phyloP scores from a whole-genome alignment of 208 protist species.

The Acanthamoeba rhysodes region DNA sequence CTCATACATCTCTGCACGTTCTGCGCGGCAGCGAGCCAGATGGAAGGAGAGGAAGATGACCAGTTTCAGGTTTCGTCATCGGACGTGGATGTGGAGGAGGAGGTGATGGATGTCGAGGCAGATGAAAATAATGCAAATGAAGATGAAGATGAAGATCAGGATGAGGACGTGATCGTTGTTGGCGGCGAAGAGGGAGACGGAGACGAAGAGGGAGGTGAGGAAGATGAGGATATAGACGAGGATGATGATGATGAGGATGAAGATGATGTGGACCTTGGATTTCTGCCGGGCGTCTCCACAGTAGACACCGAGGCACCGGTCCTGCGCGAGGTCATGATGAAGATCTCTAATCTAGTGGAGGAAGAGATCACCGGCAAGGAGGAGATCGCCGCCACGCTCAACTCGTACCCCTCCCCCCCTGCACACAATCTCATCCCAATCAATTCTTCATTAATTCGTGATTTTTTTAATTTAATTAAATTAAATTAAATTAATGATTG shows the following conservation, averaged over 20 bases:
- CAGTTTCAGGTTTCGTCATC: neutral
- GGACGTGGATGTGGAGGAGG: neutral
- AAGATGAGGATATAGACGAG: neutral
- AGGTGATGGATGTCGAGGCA: neutral
- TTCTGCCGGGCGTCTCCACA: neutral
- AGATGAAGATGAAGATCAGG: conserved; percentile 27
- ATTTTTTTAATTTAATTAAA: neutral
- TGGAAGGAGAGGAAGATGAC: neutral
- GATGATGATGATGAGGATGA: conserved; percentile 38
- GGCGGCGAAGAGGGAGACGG: neutral
- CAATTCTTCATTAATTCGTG: neutral
- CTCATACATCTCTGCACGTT: neutral
- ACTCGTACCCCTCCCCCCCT: neutral
- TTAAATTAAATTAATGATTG: conserved; percentile 7
- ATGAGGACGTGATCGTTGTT: neutral
- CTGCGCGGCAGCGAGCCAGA: neutral
- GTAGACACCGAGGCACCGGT: conserved; percentile 37
- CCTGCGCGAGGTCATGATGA: conserved; percentile 61
- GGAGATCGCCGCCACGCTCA: conserved; percentile 10
- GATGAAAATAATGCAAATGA: conserved; percentile 25
- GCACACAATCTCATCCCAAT: neutral
- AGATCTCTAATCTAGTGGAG: conserved; percentile 36
- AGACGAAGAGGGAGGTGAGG: neutral
- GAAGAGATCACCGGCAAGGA: conserved; percentile 60
- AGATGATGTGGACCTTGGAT: neutral